Conservation (phyloP, 2,329 filamentous ascomycete genomes). For the Thermothelomyces thermophilus region DNA sequence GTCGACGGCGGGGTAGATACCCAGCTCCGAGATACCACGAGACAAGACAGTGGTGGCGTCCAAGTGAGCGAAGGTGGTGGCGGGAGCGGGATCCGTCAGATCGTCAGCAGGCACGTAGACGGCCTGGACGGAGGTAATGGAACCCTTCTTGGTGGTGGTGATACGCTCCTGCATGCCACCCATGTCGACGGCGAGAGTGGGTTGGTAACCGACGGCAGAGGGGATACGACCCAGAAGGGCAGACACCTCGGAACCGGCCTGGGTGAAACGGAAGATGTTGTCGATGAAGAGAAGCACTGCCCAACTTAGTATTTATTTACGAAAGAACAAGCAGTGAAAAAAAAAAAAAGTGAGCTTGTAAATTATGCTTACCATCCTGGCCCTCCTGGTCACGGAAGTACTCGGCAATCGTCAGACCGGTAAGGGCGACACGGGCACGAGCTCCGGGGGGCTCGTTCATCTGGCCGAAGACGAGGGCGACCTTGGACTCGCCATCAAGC, state of each 20-base stretch:
- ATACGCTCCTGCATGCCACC: slow-evolving; percentile 99
- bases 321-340: too few relatives aligned
- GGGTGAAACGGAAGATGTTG: slow-evolving; percentile 89
- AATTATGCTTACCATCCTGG: slow-evolving; percentile 65
- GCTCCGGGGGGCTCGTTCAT: slow-evolving; percentile 99
- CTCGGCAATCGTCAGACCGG: slow-evolving; percentile 70
- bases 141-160: slow-evolving; percentile 98
- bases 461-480: slow-evolving; percentile 98
- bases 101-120: slow-evolving; percentile 99
- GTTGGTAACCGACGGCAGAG: slow-evolving; percentile 99
- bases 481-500: slow-evolving; percentile 98
- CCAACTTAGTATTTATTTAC: slow-evolving; percentile 29
- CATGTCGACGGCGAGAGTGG: slow-evolving; percentile 97
- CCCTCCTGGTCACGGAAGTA: slow-evolving; percentile 73
- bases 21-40: slow-evolving; percentile 99
- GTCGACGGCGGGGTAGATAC: slow-evolving; percentile 99
- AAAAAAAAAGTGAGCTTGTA: too few relatives aligned
- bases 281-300: slow-evolving; percentile 97
- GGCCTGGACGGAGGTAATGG: slow-evolving; percentile 99
- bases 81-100: slow-evolving; percentile 99
- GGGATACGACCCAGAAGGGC: slow-evolving; percentile 98
- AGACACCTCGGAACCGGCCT: slow-evolving; percentile 99
- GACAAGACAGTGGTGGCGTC: slow-evolving; percentile 99
- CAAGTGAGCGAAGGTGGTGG: slow-evolving; percentile 99
- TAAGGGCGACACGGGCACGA: slow-evolving; percentile 98